Evolutionary conservation across 331 rosid species (phyloP), one percentile per base, ranked within the genome.

Genomic region (Pyrus hybrid): DNA sequence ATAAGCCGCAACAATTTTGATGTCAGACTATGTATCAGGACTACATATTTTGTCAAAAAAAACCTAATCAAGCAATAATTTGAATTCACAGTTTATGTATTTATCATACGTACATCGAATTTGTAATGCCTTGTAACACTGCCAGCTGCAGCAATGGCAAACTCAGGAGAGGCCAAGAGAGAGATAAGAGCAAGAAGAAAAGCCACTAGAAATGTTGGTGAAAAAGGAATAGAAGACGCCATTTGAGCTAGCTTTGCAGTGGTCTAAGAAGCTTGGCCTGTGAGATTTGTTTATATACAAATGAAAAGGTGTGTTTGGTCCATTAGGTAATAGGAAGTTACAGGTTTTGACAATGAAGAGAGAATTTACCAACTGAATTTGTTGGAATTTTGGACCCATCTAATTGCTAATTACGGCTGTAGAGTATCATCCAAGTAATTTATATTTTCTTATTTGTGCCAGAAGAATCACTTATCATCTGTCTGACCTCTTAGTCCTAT

Each of bases 111-210:
- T 77, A 88, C 93, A 32, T 91, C 69, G 64, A 91, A 91, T 2
- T 68, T 85, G 85, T 88, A 91, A 83, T 77, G 89, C 79, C 93
- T 82, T 62, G 92, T 91, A 72, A 84, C 73, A 85, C 62, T 80
- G 57, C 72, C 45, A 78, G 83, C 13, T 70, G 80, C 68, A 54
- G 89, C 82, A 13, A 64, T 14, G 79, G 81, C 76, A 80, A 25
- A 26, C 32, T 63, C 20, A 53, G 84, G 82, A 51, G 69, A 82
- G 53, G 75, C 33, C 23, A 63, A 67, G 22, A 85, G 58, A 74
- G 81, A 73, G 76, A 20, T 65, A 57, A 84, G 67, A 76, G 77
- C 80, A 62, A 80, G 67, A 54, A 87, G 82, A 72, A 85, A 81
- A 49, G 81, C 83, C 58, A 70, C 82, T 5, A 75, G 20, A 67